Evolutionary conservation across 2,329 filamentous ascomycete species (phyloP).

Genomic region (Colletotrichum musicola): DNA sequence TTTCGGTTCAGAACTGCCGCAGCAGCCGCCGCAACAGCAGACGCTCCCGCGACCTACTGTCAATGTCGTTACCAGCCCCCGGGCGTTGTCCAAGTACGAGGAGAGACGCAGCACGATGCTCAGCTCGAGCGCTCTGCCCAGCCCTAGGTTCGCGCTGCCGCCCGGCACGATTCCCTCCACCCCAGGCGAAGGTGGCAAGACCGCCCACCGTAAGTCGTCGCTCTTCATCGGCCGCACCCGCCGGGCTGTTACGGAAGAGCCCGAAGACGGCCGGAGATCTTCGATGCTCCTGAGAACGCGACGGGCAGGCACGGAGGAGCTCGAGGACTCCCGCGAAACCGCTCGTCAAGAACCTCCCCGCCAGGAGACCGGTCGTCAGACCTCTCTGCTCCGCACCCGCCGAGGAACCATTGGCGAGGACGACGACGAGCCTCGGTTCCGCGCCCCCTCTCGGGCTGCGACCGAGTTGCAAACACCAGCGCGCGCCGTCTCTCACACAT

Average conservation of each 20-base stretch:
- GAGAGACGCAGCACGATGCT: constrained; percentile 65
- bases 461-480: constrained; percentile 63
- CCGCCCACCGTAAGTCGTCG: constrained; percentile 65
- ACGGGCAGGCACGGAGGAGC: constrained; percentile 61
- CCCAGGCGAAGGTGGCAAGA: constrained; percentile 51
- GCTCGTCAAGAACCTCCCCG: constrained; percentile 13
- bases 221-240: constrained; percentile 61
- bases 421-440: constrained; percentile 60
- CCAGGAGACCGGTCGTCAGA: constrained; percentile 50
- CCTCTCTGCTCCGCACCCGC: constrained; percentile 60
- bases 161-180: constrained; percentile 50
- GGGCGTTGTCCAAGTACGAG: constrained; percentile 64
- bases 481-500: constrained; percentile 53
- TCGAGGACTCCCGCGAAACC: constrained; percentile 59
- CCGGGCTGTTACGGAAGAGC: constrained; percentile 63
- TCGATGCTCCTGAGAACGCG: constrained; percentile 61
- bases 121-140: constrained; percentile 57
- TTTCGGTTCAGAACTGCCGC: constrained; percentile 49
- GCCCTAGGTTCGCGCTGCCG: constrained; percentile 56
- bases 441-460: constrained; percentile 69
- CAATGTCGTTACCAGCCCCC: constrained; percentile 57
- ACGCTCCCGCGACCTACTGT: constrained; percentile 37
- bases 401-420: constrained; percentile 62
- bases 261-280: constrained; percentile 63
- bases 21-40: constrained; percentile 41